phyloP scores from a whole-genome alignment of 1,284 basidiomycete species.

The Kalmanozyma brasiliensis region DNA sequence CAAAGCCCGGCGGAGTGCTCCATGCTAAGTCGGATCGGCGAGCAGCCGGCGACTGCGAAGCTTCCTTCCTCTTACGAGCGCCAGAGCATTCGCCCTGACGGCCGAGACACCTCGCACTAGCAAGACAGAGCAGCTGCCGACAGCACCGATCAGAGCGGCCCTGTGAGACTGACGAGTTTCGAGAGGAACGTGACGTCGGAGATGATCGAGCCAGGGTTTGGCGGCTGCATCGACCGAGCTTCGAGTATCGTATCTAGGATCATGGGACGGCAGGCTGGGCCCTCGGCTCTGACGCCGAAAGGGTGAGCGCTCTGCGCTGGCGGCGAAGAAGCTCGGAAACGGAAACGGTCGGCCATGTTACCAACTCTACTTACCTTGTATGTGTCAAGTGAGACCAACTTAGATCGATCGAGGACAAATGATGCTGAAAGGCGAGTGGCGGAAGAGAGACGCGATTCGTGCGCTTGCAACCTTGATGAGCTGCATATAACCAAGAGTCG shows the following conservation, averaged over 20 bases:
- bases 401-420: not conserved
- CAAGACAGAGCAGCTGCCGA: no score
- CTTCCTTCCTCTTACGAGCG: no score
- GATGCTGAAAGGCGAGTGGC: not conserved
- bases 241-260: conserved; percentile 7
- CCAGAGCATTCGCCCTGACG: no score
- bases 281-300: conserved; percentile 6
- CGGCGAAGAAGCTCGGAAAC: conserved; percentile 18
- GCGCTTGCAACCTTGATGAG: conserved; percentile 1
- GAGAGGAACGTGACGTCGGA: conserved; percentile 6
- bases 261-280: conserved; percentile 10
- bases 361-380: conserved; percentile 24
- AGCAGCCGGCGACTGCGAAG: no score
- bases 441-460: conserved; percentile 1
- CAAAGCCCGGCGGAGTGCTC: no score
- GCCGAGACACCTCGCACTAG: no score
- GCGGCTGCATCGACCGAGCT: conserved; percentile 16
- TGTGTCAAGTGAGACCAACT: conserved; percentile 13
- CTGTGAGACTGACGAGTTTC: not conserved
- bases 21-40: no score
- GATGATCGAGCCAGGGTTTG: conserved; percentile 25
- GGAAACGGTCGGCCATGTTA: conserved; percentile 1
- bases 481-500: conserved; percentile 13
- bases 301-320: not conserved
- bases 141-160: no score